These are phyloP conservation scores for Mariannaea elegans DNA, from an alignment of 2,329 filamentous ascomycete genomes.

Conservation along the genomic window DNA sequence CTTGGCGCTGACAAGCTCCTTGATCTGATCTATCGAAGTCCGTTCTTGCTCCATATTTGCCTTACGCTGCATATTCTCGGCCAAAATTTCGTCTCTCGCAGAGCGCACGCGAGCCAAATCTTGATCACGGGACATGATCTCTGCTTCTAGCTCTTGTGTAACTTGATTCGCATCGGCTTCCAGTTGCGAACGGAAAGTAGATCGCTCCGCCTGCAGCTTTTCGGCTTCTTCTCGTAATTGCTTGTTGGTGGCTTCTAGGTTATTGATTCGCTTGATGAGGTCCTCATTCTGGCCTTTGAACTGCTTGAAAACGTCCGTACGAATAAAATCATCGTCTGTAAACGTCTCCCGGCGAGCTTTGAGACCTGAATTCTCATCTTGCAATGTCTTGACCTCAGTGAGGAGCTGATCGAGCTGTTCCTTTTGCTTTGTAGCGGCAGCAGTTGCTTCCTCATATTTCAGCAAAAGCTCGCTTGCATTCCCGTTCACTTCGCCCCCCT, in stretches of 20 bases:
- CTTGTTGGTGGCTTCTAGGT: slow-evolving; percentile 87
- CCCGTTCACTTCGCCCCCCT: slow-evolving; percentile 61
- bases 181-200: slow-evolving; percentile 80
- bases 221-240: slow-evolving; percentile 86
- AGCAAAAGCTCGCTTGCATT: slow-evolving; percentile 74
- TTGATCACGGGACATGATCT: slow-evolving; percentile 81
- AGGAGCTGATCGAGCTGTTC: slow-evolving; percentile 85
- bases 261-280: slow-evolving; percentile 89
- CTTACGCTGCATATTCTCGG: slow-evolving; percentile 83
- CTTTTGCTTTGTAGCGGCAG: slow-evolving; percentile 83
- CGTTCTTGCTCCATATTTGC: slow-evolving; percentile 80
- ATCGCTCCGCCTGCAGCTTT: slow-evolving; percentile 85
- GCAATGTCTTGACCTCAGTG: slow-evolving; percentile 76
- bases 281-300: slow-evolving; percentile 92
- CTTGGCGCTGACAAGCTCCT: slow-evolving; percentile 81
- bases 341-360: slow-evolving; percentile 74
- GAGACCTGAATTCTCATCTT: slow-evolving; percentile 81
- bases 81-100: slow-evolving; percentile 83
- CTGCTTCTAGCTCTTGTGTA: slow-evolving; percentile 81
- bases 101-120: slow-evolving; percentile 88
- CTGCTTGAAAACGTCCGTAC: slow-evolving; percentile 92
- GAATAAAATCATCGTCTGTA: slow-evolving; percentile 92
- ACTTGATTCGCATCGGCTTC: slow-evolving; percentile 80
- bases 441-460: slow-evolving; percentile 80
- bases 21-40: slow-evolving; percentile 74